Evolutionary conservation across 2,329 filamentous ascomycete species (phyloP).

Genomic region (Bisporella sp.): DNA sequence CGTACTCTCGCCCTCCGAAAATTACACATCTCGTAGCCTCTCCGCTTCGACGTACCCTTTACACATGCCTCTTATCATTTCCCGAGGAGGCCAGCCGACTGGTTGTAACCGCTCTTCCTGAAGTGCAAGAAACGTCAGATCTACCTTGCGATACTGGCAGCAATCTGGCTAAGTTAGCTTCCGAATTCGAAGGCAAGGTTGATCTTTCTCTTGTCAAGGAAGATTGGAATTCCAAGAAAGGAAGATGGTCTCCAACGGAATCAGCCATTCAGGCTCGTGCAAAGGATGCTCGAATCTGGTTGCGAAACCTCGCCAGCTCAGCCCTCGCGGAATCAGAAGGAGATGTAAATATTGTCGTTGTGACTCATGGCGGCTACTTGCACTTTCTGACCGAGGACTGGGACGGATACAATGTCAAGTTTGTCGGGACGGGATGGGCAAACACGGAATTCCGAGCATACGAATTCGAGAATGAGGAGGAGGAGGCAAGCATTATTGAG

Average conservation of each 20-base stretch:
- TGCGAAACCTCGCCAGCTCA: conserved; percentile 37
- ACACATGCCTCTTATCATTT: conserved; percentile 69
- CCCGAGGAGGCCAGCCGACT: conserved; percentile 39
- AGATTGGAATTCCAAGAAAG: conserved; percentile 66
- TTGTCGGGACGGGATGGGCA: conserved; percentile 24
- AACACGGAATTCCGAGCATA: conserved; percentile 26
- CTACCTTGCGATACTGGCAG: conserved; percentile 72
- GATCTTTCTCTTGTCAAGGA: conserved; percentile 56
- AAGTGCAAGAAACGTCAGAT: conserved; percentile 71
- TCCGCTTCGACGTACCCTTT: conserved; percentile 72
- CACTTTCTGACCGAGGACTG: conserved; percentile 84
- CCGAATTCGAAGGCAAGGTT: conserved; percentile 45
- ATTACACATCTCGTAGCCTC: conserved; percentile 71
- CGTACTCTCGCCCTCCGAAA: conserved; percentile 39
- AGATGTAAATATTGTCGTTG: conserved; percentile 63
- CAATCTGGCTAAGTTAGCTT: conserved; percentile 42
- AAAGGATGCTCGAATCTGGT: conserved; percentile 48
- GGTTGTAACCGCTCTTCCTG: conserved; percentile 58
- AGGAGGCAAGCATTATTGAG: conserved; percentile 19
- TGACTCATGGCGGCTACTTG: conserved; percentile 77
- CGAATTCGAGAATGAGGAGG: conserved; percentile 15
- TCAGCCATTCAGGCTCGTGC: conserved; percentile 32
- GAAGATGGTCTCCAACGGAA: conserved; percentile 10
- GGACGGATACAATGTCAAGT: conserved; percentile 40
- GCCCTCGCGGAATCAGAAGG: conserved; percentile 19